Evolutionary conservation across 495 filamentous ascomycete genomes (phyloP), one percentile per base, ranked within the genome.

Genomic region (Penicillium herquei): DNA sequence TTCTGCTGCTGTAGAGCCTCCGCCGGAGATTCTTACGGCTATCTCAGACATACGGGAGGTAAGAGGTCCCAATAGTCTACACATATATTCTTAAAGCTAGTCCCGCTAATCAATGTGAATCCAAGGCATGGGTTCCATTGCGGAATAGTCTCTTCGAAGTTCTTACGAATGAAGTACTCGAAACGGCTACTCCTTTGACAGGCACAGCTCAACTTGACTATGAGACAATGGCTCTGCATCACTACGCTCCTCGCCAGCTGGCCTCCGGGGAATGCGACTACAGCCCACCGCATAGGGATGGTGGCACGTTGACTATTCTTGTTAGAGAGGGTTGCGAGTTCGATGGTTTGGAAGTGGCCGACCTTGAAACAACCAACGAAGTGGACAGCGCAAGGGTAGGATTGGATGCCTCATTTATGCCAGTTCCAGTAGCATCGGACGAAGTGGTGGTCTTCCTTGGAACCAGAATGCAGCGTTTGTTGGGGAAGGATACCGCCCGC

Each of bases 281-380:
- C 45, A 48, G 12, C 39, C 57, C 57, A 46, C 16, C 57, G 18
- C 57, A 59, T 40, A 59, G 39, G 41, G 57, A 59, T 40, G 40
- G 41, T 11, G 47, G 57, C 14, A 59, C 42, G 48, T 39, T 55
- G 42, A 55, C 52, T 3, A 37, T 59, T 34, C 39, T 59, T 12
- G 34, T 55, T 16, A 40, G 52, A 12, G 41, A 21, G 7, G 30
- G n/a, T n/a, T 35, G 31, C 6, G 34, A 11, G 10, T 7, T 16
- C n/a, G 57, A 59, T 52, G 57, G 57, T 8, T 48, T 56, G 8
- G 58, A 53, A 17, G 18, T 56, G 14, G 58, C 53, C 49, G 53
- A 56, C 26, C 45, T 50, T 13, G 16, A 14, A 44, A 42, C 58
- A 30, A 61, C 58, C 16, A 37, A 53, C 6, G 35, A 61, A 37